phyloP scores from a whole-genome alignment of 2,329 filamentous ascomycete genomes.

The Fonsecaea monophora region DNA sequence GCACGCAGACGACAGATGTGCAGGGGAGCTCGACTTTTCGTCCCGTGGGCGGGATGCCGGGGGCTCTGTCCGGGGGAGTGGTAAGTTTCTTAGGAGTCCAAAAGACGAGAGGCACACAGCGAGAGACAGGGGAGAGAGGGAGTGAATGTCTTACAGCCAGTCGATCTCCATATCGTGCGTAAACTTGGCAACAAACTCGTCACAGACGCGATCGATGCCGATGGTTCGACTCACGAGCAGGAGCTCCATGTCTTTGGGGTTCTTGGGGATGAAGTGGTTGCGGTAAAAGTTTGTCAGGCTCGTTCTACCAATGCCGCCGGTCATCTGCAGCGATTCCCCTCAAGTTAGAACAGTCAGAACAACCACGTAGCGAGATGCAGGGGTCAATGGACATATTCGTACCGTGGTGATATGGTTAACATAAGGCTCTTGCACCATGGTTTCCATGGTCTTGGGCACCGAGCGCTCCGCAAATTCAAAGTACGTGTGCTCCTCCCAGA shows the following conservation, averaged over 20 bases:
- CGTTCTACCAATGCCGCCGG: slow-evolving; percentile 72
- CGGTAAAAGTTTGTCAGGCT: slow-evolving; percentile 72
- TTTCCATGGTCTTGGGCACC: slow-evolving; percentile 77
- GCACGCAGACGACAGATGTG: slow-evolving; percentile 69
- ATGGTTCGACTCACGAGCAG: slow-evolving; percentile 75
- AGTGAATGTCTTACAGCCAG: slow-evolving; percentile 65
- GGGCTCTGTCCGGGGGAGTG: slow-evolving; percentile 52
- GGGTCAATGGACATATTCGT: slow-evolving; percentile 5
- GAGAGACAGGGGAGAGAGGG: too few relatives aligned
- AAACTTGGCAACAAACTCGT: slow-evolving; percentile 71
- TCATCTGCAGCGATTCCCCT: slow-evolving; percentile 50
- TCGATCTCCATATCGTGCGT: slow-evolving; percentile 69
- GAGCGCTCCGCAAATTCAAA: slow-evolving; percentile 73
- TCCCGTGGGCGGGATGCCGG: slow-evolving; percentile 65
- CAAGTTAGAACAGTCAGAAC: slow-evolving; percentile 39
- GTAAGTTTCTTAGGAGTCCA: background rate
- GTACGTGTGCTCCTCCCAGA: slow-evolving; percentile 79
- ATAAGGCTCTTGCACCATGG: slow-evolving; percentile 80
- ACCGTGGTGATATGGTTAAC: slow-evolving; percentile 78
- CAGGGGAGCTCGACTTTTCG: slow-evolving; percentile 65
- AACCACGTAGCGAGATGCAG: background rate
- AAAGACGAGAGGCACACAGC: background rate
- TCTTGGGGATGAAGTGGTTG: slow-evolving; percentile 76
- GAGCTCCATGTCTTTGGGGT: slow-evolving; percentile 70
- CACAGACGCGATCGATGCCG: slow-evolving; percentile 73